Conservation (phyloP, 1,284 basidiomycete genomes). For the Papiliotrema flavescens region DNA sequence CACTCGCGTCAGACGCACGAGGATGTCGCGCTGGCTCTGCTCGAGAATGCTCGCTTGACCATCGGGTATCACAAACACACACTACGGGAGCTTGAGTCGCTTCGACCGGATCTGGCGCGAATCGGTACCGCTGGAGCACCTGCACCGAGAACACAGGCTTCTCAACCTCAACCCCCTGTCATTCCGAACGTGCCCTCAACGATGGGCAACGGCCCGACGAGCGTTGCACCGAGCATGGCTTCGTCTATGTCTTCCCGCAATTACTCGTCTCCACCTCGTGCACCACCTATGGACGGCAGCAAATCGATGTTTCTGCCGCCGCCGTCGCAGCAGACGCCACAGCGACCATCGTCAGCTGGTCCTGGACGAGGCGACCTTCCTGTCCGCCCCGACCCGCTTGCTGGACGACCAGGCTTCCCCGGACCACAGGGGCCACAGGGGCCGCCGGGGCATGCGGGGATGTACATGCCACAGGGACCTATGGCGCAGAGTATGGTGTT, state of each 20-base stretch:
- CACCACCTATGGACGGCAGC: slow-evolving; percentile 11
- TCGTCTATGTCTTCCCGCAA: background rate
- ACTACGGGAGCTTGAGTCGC: slow-evolving; percentile 79
- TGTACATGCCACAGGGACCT: background rate
- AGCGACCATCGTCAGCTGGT: slow-evolving; percentile 16
- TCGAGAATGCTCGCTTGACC: slow-evolving; percentile 84
- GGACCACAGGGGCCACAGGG: too few relatives aligned
- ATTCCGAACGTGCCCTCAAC: background rate
- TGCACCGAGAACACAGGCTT: background rate
- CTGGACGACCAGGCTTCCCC: background rate
- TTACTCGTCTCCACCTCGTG: slow-evolving; percentile 4
- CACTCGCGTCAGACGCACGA: slow-evolving; percentile 83
- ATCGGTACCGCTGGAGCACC: slow-evolving; percentile 18
- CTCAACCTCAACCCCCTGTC: background rate
- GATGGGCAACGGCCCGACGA: background rate
- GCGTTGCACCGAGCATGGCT: background rate
- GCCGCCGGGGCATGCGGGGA: too few relatives aligned
- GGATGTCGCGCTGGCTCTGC: slow-evolving; percentile 77
- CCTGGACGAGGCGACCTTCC: background rate
- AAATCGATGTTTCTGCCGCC: slow-evolving; percentile 45
- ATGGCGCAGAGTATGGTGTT: slow-evolving; percentile 45
- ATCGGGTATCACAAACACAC: slow-evolving; percentile 86
- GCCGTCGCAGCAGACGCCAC: slow-evolving; percentile 4
- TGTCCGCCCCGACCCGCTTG: slow-evolving; percentile 17
- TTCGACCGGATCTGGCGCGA: slow-evolving; percentile 63